Evolutionary conservation across 805 yeast genomes (phyloP).

Genomic region (Saccharomycopsis babjevae): DNA sequence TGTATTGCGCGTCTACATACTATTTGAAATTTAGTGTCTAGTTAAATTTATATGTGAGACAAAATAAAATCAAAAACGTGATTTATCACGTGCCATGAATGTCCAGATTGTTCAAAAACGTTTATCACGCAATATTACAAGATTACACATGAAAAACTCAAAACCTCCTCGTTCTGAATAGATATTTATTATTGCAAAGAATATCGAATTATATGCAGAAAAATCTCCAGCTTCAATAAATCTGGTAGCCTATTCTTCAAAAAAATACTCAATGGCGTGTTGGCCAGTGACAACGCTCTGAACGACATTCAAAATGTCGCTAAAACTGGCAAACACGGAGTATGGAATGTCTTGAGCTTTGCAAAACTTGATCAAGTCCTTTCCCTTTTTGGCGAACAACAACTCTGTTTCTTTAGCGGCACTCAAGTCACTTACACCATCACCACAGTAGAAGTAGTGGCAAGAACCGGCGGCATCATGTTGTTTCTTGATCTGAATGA

Average conservation of each 20-base stretch:
- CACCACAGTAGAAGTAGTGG: slow-evolving; percentile 85
- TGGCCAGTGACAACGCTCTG: slow-evolving; percentile 6
- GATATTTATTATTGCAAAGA: neutral
- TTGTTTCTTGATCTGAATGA: slow-evolving; percentile 27
- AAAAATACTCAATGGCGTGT: slow-evolving; percentile 7
- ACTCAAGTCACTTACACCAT: slow-evolving; percentile 89
- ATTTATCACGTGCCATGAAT: no score
- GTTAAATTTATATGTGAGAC: no score
- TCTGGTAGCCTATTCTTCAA: neutral
- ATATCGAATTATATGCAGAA: neutral
- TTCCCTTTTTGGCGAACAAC: slow-evolving; percentile 86
- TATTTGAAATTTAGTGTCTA: no score
- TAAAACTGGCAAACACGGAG: slow-evolving; percentile 68
- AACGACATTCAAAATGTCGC: slow-evolving; percentile 37
- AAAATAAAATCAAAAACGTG: no score
- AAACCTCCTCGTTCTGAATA: neutral
- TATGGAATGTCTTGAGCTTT: slow-evolving; percentile 71
- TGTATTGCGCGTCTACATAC: no score
- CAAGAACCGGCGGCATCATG: slow-evolving; percentile 23
- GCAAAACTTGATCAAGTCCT: slow-evolving; percentile 82
- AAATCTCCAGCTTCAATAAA: neutral
- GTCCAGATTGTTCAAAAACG: no score
- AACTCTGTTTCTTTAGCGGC: slow-evolving; percentile 95
- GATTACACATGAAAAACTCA: no score
- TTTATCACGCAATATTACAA: no score